Evolutionary conservation across 352 stramenopile genomes (phyloP).

Genomic region (Sclerospora graminicola): DNA sequence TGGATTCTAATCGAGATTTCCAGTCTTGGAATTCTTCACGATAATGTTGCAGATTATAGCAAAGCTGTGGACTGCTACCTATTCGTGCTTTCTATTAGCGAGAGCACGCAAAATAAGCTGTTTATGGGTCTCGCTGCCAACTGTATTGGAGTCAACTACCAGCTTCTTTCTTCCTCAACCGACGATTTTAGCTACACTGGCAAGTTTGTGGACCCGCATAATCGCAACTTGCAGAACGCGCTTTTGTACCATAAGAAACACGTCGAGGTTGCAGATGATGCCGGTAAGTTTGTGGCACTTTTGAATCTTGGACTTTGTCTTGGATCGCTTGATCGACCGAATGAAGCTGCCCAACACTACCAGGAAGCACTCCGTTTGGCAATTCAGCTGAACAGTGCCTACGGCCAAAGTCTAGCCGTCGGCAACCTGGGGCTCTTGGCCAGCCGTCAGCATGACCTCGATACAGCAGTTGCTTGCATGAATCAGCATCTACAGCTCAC

Average conservation of each 20-base stretch:
- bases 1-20: no score
- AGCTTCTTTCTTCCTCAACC: constrained; percentile 47
- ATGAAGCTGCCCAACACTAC: constrained; percentile 70
- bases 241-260: constrained; percentile 70
- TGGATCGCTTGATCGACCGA: constrained; percentile 48
- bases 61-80: constrained; percentile 82
- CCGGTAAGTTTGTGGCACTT: constrained; percentile 80
- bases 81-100: constrained; percentile 8
- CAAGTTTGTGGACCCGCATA: constrained; percentile 49
- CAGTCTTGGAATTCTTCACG: no score
- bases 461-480: constrained; percentile 75
- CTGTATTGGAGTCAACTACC: constrained; percentile 85
- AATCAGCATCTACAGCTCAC: constrained; percentile 16
- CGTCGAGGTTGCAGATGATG: constrained; percentile 65
- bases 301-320: constrained; percentile 80
- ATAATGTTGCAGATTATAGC: constrained; percentile 79
- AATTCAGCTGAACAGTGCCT: constrained; percentile 77
- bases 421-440: constrained; percentile 82
- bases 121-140: constrained; percentile 76
- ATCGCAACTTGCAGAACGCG: constrained; percentile 34
- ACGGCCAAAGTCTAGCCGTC: constrained; percentile 79
- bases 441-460: constrained; percentile 68
- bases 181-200: constrained; percentile 69
- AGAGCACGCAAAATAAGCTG: constrained; percentile 6
- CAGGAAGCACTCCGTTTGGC: constrained; percentile 80